These are phyloP conservation scores for Dothideomycetes sp. DNA, from an alignment of 2,329 filamentous ascomycete genomes.

Conservation along the genomic window DNA sequence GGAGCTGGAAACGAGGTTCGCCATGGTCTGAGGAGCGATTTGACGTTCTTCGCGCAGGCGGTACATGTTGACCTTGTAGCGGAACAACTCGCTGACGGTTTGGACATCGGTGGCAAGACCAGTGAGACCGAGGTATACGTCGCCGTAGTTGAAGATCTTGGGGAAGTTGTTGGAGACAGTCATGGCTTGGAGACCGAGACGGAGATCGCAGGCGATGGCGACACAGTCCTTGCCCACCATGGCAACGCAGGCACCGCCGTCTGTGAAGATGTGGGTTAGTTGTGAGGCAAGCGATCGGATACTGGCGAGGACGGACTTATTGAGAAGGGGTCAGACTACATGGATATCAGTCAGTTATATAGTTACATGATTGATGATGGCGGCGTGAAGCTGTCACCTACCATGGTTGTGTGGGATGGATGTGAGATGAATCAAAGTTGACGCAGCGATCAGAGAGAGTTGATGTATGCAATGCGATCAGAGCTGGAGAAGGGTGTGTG, in stretches of 20 bases:
- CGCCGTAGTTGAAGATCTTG: conserved; percentile 97
- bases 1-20: conserved; percentile 83
- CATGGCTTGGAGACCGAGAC: conserved; percentile 89
- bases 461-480: no score
- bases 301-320: conserved; percentile 60
- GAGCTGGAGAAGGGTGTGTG: background rate
- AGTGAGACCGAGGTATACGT: conserved; percentile 90
- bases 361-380: background rate
- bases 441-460: conserved; percentile 2
- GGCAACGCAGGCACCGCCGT: conserved; percentile 89
- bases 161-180: conserved; percentile 99
- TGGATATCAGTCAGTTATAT: background rate
- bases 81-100: conserved; percentile 93
- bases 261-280: conserved; percentile 30
- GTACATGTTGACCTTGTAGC: conserved; percentile 99
- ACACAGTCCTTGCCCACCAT: conserved; percentile 99
- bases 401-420: conserved; percentile 24
- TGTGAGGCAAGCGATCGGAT: background rate
- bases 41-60: conserved; percentile 93
- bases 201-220: conserved; percentile 97
- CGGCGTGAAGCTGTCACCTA: conserved; percentile 18
- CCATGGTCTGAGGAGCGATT: conserved; percentile 90
- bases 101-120: conserved; percentile 92
- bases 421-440: background rate
- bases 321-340: conserved; percentile 79